These are phyloP conservation scores for Colletotrichum lindemuthianum DNA, from an alignment of 2,329 filamentous ascomycete species.

Conservation along the genomic window DNA sequence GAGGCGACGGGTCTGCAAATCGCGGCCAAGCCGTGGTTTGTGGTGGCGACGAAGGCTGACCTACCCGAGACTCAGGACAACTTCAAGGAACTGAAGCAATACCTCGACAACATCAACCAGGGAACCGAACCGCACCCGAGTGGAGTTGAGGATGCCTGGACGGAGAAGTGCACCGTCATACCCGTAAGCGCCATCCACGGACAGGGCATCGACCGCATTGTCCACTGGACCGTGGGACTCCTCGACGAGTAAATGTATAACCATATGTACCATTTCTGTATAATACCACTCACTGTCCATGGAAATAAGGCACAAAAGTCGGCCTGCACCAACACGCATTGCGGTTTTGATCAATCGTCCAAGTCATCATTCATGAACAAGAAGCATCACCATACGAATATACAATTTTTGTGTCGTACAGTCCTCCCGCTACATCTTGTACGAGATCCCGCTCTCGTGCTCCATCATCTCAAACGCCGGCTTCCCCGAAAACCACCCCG, in stretches of 20 bases:
- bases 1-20: conserved; percentile 70
- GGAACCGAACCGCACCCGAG: conserved; percentile 78
- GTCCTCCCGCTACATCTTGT: conserved; percentile 16
- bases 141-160: conserved; percentile 66
- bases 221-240: conserved; percentile 77
- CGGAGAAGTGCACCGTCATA: conserved; percentile 73
- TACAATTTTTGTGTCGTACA: not conserved
- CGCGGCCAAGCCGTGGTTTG: conserved; percentile 95
- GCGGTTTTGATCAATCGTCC: too few species aligned
- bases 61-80: conserved; percentile 81
- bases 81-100: conserved; percentile 74
- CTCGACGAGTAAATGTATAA: conserved; percentile 59
- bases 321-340: not conserved
- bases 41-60: conserved; percentile 93
- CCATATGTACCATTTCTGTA: conserved; percentile 16
- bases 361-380: too few species aligned
- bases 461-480: conserved; percentile 72
- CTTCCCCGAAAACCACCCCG: conserved; percentile 77
- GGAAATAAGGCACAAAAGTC: not conserved
- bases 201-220: conserved; percentile 80
- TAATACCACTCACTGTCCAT: conserved; percentile 10
- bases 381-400: not conserved
- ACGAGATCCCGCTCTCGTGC: conserved; percentile 23
- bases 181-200: conserved; percentile 91
- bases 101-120: conserved; percentile 73